These are phyloP conservation scores for Lentinus brumalis DNA, from an alignment of 768 basidiomycete genomes.

Conservation along the genomic window DNA sequence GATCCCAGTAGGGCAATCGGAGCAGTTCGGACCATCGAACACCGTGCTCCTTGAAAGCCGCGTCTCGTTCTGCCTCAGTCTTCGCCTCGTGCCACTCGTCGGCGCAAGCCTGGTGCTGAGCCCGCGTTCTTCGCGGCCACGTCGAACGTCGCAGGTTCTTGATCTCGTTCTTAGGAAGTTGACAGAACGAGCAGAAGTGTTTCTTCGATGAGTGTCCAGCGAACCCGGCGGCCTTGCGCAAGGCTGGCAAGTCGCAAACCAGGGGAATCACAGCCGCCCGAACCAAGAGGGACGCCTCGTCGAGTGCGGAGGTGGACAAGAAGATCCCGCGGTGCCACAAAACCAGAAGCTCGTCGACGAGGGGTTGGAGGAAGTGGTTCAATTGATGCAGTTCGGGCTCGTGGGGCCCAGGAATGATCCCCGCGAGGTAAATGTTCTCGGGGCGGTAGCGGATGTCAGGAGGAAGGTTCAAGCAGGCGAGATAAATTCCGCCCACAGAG, in stretches of 20 bases:
- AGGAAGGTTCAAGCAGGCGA: constrained; percentile 32
- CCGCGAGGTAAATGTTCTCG: constrained; percentile 44
- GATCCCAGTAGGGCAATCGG: constrained; percentile 43
- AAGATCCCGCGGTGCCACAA: constrained; percentile 38
- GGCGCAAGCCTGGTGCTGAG: constrained; percentile 24
- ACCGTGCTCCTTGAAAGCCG: constrained; percentile 24
- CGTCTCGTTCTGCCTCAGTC: constrained; percentile 2
- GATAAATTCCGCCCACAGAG: constrained; percentile 22
- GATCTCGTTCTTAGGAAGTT: constrained; percentile 25
- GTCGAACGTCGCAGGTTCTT: constrained; percentile 26
- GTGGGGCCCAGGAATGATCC: constrained; percentile 43
- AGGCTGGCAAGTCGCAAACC: constrained; percentile 40
- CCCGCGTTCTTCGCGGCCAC: constrained; percentile 27
- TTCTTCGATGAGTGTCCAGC: constrained; percentile 19
- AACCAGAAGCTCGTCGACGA: constrained; percentile 38
- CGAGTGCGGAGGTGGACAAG: constrained; percentile 25
- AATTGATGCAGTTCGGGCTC: constrained; percentile 36
- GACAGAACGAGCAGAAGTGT: constrained; percentile 35
- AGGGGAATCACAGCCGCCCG: constrained; percentile 33
- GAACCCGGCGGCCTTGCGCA: constrained; percentile 34
- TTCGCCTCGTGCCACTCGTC: constrained; percentile 23
- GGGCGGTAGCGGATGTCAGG: constrained; percentile 20
- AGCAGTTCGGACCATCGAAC: constrained; percentile 33
- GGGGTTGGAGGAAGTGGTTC: constrained; percentile 41
- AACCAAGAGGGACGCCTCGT: constrained; percentile 31